Percentiles rank a stretch among this genome's conserved stretches.
phyloP scores from a whole-genome alignment of 495 filamentous ascomycete species.

The Chlorociboria aeruginascens region DNA sequence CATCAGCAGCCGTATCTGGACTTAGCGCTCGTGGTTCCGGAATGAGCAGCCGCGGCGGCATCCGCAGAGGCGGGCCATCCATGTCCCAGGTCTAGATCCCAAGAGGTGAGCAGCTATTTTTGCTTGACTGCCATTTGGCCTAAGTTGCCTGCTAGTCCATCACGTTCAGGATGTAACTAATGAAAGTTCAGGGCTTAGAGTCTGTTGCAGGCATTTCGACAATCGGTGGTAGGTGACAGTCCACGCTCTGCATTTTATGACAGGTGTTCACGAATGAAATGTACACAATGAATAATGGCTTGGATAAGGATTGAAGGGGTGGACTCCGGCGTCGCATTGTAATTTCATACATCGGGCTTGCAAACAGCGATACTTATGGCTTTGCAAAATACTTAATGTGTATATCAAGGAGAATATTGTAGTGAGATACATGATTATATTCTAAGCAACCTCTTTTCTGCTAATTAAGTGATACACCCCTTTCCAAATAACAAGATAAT shows the following conservation, averaged over 20 bases:
- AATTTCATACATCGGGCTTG: constrained; percentile 3
- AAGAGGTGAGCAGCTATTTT: constrained; percentile 9
- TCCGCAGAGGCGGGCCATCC: constrained; percentile 35
- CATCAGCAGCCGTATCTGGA: constrained; percentile 38
- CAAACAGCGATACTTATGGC: neutral
- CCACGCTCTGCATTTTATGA: constrained; percentile 4
- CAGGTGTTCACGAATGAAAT: constrained; percentile 1
- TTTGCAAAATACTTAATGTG: constrained; percentile 13
- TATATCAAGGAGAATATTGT: constrained; percentile 4
- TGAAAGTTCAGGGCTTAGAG: constrained; percentile 7
- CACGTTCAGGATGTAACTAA: neutral
- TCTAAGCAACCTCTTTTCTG: neutral
- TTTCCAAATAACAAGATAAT: neutral
- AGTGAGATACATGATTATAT: neutral
- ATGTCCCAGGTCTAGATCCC: constrained; percentile 53
- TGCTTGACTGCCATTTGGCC: constrained; percentile 6
- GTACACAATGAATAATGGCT: constrained; percentile 6
- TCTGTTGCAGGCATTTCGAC: constrained; percentile 13
- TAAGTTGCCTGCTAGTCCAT: neutral
- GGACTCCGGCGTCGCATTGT: constrained; percentile 7
- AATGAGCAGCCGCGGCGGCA: constrained; percentile 24
- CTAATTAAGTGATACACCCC: neutral
- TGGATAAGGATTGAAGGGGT: neutral
- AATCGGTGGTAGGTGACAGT: constrained; percentile 9
- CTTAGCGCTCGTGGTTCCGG: constrained; percentile 25